Percentiles rank a stretch among this genome's conserved stretches.
Evolutionary conservation across 2,329 filamentous ascomycete species (phyloP).

Genomic region (Alternaria metachromatica): DNA sequence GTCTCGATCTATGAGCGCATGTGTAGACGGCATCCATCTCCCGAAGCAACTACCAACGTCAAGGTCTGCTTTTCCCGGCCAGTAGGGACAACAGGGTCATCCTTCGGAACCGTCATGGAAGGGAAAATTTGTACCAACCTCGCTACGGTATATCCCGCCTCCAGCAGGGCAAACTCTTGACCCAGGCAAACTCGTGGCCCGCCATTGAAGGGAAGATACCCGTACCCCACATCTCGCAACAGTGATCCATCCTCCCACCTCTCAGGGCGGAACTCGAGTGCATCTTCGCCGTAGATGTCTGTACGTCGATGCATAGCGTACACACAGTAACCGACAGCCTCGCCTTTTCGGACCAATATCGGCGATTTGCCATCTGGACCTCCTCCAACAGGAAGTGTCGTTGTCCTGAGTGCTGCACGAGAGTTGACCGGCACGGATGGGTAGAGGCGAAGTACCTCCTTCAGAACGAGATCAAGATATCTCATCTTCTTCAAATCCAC

Average conservation of each 20-base stretch:
- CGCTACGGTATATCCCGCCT: conserved; percentile 35
- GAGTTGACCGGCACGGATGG: conserved; percentile 39
- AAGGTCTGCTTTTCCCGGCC: conserved; percentile 18
- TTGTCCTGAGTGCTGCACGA: conserved; percentile 34
- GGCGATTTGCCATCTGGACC: conserved; percentile 40
- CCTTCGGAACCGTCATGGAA: conserved; percentile 1
- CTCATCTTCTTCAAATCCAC: conserved; percentile 12
- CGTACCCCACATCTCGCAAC: conserved; percentile 20
- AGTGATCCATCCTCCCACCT: conserved; percentile 38
- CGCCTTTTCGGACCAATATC: conserved; percentile 41
- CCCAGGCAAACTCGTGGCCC: conserved; percentile 40
- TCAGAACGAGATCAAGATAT: conserved; percentile 3
- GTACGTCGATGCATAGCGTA: conserved; percentile 43
- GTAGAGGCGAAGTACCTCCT: conserved; percentile 49
- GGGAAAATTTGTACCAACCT: conserved; percentile 32
- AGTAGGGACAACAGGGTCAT: conserved; percentile 2
- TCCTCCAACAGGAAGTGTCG: conserved; percentile 39
- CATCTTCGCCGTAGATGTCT: conserved; percentile 48
- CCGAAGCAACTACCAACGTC: conserved; percentile 21
- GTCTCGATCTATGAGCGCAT: neutral
- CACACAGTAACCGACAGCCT: conserved; percentile 31
- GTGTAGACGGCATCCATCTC: conserved; percentile 14
- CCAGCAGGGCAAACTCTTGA: conserved; percentile 38
- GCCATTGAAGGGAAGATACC: conserved; percentile 41
- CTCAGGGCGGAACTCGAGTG: conserved; percentile 44